Evolutionary conservation across 345 rosid species (phyloP), one percentile per base, ranked within the genome.

Genomic region (Citrus cavaleriei): DNA sequence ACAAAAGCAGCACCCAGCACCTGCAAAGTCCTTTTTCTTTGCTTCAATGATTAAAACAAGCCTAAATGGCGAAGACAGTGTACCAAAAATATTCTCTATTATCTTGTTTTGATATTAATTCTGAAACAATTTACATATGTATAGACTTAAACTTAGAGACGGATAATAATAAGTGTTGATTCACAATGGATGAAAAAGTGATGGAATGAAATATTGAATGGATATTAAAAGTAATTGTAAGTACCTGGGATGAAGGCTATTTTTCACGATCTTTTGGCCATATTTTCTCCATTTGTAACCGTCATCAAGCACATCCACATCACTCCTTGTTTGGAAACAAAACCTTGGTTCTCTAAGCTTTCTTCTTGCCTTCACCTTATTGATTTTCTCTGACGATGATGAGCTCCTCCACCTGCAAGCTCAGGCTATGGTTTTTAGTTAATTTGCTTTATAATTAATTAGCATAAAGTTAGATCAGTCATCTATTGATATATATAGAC

Each of bases 251-350:
- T 95, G 98, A 80, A 95, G 98, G 81, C 99, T 95, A 87, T 95
- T 93, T 80, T 95, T 95, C 84, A 95, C 99, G 27, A 95, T 90
- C 88, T 95, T 95, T 85, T 95, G 99, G 79, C 99, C 99, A 80
- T 95, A 95, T 88, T 95, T 95, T 76, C 99, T 90, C 99, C 99
- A 95, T 82, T 92, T 95, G 77, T 95, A 95, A 60, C 98, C 98
- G 59, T 95, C 98, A 79, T 93, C 98, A 7, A 95, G 97, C 30
- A 95, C 99, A 86, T 95, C 99, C 5, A 95, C 89, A 37, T 95
- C 99, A 64, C 98, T 95, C 85, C 96, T 88, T 28, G 99, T 95
- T 83, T 95, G 99, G 87, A 95, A 95, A 84, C 99, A 95, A 83
- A 95, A 95, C 86, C 99, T 92, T 60, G 99, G 99, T 79, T 95